A percentile compares a stretch with the other conserved stretches of the same genome.
phyloP scores from a whole-genome alignment of 2,329 filamentous ascomycete species.

The Colletotrichum liaoningense region DNA sequence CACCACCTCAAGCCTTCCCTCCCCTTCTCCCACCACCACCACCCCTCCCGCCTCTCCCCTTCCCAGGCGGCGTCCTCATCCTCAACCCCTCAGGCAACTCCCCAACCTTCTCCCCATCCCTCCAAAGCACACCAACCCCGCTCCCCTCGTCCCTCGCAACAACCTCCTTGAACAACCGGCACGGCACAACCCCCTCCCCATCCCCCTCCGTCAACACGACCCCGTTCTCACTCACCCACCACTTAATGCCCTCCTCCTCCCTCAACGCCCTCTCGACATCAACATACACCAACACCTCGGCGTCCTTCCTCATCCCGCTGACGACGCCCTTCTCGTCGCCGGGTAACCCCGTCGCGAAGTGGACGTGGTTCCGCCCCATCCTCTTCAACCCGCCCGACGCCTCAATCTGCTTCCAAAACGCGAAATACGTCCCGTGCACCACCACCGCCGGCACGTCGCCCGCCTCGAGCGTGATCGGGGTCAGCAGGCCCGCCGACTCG shows the following conservation, averaged over 20 bases:
- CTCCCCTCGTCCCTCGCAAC: constrained; percentile 62
- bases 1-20: constrained; percentile 23
- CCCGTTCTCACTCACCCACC: constrained; percentile 84
- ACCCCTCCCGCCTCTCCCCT: constrained; percentile 56
- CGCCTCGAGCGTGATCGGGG: constrained; percentile 70
- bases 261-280: constrained; percentile 75
- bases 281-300: constrained; percentile 82
- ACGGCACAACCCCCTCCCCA: constrained; percentile 70
- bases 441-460: constrained; percentile 73
- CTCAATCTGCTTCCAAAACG: constrained; percentile 81
- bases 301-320: constrained; percentile 83
- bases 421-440: constrained; percentile 90
- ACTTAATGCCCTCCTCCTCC: constrained; percentile 68
- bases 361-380: constrained; percentile 90
- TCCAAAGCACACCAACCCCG: constrained; percentile 73
- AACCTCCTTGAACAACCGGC: constrained; percentile 78
- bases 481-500: constrained; percentile 77
- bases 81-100: constrained; percentile 74
- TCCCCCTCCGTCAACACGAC: constrained; percentile 75
- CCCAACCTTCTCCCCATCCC: constrained; percentile 73
- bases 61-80: constrained; percentile 58
- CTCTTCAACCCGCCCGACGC: constrained; percentile 79
- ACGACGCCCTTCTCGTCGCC: constrained; percentile 65
- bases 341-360: constrained; percentile 84
- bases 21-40: constrained; percentile 41